Evolutionary conservation across 257 asterid species (phyloP).

Genomic region (Salvia rosmarinus): DNA sequence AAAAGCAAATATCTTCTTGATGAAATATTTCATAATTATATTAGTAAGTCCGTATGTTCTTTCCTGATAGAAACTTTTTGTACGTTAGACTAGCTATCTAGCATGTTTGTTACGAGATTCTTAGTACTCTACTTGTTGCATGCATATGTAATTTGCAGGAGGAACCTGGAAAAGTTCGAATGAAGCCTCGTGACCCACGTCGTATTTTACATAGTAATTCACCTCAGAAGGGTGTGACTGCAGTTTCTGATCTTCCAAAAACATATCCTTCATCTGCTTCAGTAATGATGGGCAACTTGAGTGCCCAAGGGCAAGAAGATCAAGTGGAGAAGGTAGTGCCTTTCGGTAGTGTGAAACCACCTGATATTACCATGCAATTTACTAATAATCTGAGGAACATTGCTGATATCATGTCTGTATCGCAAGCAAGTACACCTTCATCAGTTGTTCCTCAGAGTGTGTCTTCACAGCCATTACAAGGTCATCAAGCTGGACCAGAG

Average conservation of each 20-base stretch:
- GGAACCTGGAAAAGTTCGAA: slow-evolving; percentile 70
- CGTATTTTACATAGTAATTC: slow-evolving; percentile 69
- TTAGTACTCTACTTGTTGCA: slow-evolving; percentile 19
- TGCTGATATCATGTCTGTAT: slow-evolving; percentile 68
- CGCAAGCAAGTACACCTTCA: slow-evolving; percentile 55
- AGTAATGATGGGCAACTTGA: slow-evolving; percentile 39
- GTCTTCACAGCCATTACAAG: slow-evolving; percentile 45
- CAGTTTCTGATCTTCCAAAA: slow-evolving; percentile 57
- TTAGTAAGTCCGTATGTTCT: neutral
- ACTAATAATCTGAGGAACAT: slow-evolving; percentile 73
- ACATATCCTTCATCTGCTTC: slow-evolving; percentile 44
- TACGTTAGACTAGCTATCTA: slow-evolving; percentile 25
- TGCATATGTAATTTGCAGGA: slow-evolving; percentile 58
- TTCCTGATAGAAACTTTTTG: neutral
- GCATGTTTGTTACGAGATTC: slow-evolving; percentile 8
- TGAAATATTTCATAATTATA: neutral
- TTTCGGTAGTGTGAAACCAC: slow-evolving; percentile 49
- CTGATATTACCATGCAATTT: slow-evolving; percentile 79
- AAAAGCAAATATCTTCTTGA: neutral
- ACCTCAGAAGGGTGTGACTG: slow-evolving; percentile 46
- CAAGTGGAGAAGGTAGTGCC: slow-evolving; percentile 47
- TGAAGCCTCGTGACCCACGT: slow-evolving; percentile 98
- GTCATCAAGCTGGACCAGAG: slow-evolving; percentile 46
- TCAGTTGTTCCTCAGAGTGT: slow-evolving; percentile 46
- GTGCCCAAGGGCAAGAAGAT: slow-evolving; percentile 54